phyloP scores from a whole-genome alignment of 345 rosid species.

The Iberis pinnata region DNA sequence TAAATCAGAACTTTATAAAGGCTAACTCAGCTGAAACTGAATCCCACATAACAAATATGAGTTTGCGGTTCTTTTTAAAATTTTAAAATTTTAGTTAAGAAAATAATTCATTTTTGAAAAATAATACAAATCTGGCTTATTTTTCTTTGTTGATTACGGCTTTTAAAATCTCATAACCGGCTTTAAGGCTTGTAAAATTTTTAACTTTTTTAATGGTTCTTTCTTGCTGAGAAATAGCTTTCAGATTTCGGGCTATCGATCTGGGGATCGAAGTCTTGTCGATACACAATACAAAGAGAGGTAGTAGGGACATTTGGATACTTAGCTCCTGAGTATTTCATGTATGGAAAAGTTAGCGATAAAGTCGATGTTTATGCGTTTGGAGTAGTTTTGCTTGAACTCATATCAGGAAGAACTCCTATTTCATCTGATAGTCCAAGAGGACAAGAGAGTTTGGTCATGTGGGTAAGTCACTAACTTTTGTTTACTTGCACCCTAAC shows the following conservation, averaged over 20 bases:
- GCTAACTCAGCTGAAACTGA: no score
- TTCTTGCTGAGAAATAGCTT: slow-evolving; percentile 38
- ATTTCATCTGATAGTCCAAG: slow-evolving; percentile 49
- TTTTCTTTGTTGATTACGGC: no score
- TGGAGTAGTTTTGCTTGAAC: slow-evolving; percentile 82
- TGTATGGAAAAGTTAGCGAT: slow-evolving; percentile 91
- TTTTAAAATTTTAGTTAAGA: no score
- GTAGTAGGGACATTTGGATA: slow-evolving; percentile 95
- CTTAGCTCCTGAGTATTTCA: slow-evolving; percentile 94
- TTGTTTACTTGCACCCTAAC: slow-evolving; percentile 5
- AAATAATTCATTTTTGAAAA: no score
- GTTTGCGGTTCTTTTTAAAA: no score
- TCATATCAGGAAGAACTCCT: slow-evolving; percentile 74
- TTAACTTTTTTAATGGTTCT: background rate
- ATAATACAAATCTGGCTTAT: no score
- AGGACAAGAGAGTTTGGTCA: slow-evolving; percentile 76
- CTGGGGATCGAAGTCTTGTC: slow-evolving; percentile 63
- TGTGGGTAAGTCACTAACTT: slow-evolving; percentile 67
- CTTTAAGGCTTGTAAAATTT: background rate
- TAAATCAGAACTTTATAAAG: background rate
- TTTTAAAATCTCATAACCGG: no score
- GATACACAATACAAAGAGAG: slow-evolving; percentile 50
- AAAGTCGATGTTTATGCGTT: slow-evolving; percentile 89
- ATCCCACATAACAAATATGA: no score
- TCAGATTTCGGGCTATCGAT: slow-evolving; percentile 91